Evolutionary conservation across 768 basidiomycete genomes (phyloP), one percentile per base, ranked within the genome.

Genomic region (Strobilomyces dryophilus): DNA sequence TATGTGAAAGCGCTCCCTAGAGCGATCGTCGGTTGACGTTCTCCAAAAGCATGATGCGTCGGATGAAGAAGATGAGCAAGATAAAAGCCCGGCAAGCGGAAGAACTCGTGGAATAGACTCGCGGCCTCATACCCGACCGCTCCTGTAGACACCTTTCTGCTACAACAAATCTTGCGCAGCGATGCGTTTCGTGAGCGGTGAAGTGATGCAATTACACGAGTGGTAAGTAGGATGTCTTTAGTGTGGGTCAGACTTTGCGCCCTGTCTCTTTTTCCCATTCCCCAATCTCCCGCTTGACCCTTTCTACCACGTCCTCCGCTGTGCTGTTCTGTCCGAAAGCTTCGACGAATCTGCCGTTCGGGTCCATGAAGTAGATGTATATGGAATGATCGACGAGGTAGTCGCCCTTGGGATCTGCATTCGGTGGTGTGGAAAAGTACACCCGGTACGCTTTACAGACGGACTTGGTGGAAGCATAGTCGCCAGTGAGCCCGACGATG

Each of bases 281-380:
- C 43, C 49, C 61, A 9, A 80, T 63, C 61, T 80, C 81, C 60
- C 82, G 80, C 50, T 76, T 69, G 45, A 89, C 79, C 61, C 81
- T 82, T 42, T 74, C 73, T 11, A 82, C 71, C 12, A 97, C 85
- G 9, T 91, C 87, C 20, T 84, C 79, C 12, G 81, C 76, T 0
- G 79, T 79, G 49, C 79, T 85, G 46, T 77, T 79, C 75, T 97
- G 93, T 5, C 97, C 97, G 68, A 98, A 98, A 1, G 97, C 97
- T 56, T 98, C 94, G 1, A 98, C 91, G 60, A 98, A 99, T 64
- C 87, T 79, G 2, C 95, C 97, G 5, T 84, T 71, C 2, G 97
- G 95, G 64, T 98, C 94, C 93, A 99, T 97, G 34, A 99, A 80
- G 72, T 99, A 99, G 60, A 99, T 90, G 72, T 93, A 98, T 68